phyloP scores from a whole-genome alignment of 1,284 basidiomycete species.

The Sanghuangporus sanghuang region DNA sequence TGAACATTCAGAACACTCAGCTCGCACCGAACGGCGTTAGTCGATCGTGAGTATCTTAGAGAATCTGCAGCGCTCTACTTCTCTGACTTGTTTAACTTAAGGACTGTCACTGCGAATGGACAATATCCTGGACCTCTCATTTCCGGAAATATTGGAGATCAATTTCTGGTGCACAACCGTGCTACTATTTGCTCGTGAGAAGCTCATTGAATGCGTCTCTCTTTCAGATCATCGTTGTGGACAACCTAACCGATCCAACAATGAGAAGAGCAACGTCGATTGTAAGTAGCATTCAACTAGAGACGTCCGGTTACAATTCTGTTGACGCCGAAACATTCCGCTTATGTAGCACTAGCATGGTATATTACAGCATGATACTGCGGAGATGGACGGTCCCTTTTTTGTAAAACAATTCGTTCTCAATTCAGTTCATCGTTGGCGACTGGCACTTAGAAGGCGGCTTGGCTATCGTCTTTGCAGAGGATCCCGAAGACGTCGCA shows the following conservation, averaged over 20 bases:
- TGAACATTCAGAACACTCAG: constrained; percentile 16
- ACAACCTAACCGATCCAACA: constrained; percentile 21
- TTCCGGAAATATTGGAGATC: constrained; percentile 21
- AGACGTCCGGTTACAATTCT: background rate
- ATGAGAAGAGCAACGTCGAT: constrained; percentile 27
- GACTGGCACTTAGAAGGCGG: constrained; percentile 23
- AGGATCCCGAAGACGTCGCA: constrained; percentile 27
- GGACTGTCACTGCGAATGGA: constrained; percentile 20
- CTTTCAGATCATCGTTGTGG: constrained; percentile 17
- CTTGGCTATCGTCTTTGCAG: constrained; percentile 37
- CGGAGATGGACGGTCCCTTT: constrained; percentile 30
- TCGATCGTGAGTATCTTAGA: constrained; percentile 23
- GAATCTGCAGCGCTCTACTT: background rate
- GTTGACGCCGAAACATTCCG: background rate
- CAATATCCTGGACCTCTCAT: constrained; percentile 22
- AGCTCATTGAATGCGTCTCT: background rate
- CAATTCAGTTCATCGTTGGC: background rate
- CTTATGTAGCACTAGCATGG: constrained; percentile 50
- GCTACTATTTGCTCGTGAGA: too few relatives aligned
- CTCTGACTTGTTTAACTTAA: background rate
- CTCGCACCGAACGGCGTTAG: constrained; percentile 28
- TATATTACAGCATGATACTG: constrained; percentile 33
- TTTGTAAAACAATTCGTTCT: constrained; percentile 24
- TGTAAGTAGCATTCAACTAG: constrained; percentile 13
- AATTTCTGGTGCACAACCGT: constrained; percentile 1